Percentiles rank a stretch among this genome's conserved stretches.
Evolutionary conservation across 306 rosid genomes (phyloP).

Genomic region (Glycine latifolia): DNA sequence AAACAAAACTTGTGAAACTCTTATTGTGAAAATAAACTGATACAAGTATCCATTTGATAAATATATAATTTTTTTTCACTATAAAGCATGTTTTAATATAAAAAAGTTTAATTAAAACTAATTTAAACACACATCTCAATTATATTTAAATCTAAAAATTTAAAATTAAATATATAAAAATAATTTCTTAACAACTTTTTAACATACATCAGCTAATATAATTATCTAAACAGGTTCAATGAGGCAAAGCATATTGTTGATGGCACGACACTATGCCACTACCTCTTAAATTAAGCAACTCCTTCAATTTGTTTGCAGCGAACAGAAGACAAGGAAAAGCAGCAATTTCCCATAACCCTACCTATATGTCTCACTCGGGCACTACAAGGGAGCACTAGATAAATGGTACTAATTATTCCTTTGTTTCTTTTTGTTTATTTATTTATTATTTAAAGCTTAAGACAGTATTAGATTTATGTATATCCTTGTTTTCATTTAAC

Average conservation of each 20-base stretch:
- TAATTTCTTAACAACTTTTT: not conserved
- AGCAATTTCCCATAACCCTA: not conserved
- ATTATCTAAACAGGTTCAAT: too few species aligned
- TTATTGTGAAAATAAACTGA: not conserved
- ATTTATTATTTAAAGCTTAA: not conserved
- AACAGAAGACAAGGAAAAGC: slow-evolving; percentile 45
- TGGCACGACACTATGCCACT: slow-evolving; percentile 17
- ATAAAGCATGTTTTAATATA: too few species aligned
- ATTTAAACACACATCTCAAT: too few species aligned
- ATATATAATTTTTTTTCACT: too few species aligned
- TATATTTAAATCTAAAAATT: too few species aligned
- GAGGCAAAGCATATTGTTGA: not conserved
- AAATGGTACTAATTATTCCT: not conserved
- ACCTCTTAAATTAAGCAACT: slow-evolving; percentile 64
- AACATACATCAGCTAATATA: not conserved
- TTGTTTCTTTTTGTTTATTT: not conserved
- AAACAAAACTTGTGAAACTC: too few species aligned
- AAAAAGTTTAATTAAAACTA: too few species aligned
- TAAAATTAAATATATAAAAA: too few species aligned
- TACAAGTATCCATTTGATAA: not conserved
- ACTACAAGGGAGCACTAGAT: not conserved
- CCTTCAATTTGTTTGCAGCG: slow-evolving; percentile 62
- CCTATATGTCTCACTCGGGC: not conserved
- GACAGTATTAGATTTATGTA: not conserved
- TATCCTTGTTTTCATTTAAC: not conserved